Conservation (phyloP, 2,329 filamentous ascomycete genomes). For the Lithohypha guttulata region DNA sequence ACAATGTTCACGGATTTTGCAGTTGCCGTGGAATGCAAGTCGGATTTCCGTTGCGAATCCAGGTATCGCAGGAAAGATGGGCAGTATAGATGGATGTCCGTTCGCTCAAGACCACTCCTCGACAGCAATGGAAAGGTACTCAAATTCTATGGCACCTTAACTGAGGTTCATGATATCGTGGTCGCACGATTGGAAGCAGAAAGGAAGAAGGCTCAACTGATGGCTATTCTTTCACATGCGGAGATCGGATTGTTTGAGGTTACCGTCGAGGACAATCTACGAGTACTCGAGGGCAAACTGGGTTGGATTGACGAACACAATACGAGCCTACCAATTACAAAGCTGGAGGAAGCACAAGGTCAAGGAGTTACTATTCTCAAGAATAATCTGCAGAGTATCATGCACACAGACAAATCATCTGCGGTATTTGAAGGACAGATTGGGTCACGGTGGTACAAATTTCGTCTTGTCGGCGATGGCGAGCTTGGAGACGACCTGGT, state of each 20-base stretch:
- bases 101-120: background rate
- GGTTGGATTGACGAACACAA: background rate
- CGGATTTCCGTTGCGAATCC: background rate
- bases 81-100: background rate
- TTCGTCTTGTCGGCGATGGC: background rate
- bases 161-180: background rate
- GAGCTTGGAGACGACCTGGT: background rate
- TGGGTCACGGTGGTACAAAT: background rate
- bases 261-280: background rate
- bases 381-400: background rate
- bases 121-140: background rate
- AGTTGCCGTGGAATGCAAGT: background rate
- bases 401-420: background rate
- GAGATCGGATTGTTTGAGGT: constrained; percentile 1
- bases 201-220: background rate
- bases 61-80: constrained; percentile 1
- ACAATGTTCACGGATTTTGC: background rate
- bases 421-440: background rate
- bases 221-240: background rate
- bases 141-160: background rate
- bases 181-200: background rate
- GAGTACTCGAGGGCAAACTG: background rate
- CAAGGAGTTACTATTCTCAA: background rate
- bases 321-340: background rate
- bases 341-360: background rate